These are phyloP conservation scores for Striga asiatica DNA, from an alignment of 257 asterid species.

Conservation along the genomic window DNA sequence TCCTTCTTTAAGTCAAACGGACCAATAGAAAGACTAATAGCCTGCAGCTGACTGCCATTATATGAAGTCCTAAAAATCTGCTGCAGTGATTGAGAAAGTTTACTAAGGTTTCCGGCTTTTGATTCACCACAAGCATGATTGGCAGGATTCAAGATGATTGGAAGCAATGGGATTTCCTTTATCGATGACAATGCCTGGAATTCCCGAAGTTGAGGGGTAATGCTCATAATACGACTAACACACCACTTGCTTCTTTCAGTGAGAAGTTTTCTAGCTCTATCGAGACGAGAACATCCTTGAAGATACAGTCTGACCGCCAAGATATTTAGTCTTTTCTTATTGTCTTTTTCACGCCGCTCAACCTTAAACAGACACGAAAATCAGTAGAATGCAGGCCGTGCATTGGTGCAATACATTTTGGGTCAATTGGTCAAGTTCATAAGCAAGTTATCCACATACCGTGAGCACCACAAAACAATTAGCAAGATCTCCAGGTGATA, in stretches of 20 bases:
- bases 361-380: conserved; percentile 40
- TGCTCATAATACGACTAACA: conserved; percentile 76
- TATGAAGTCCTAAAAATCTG: conserved; percentile 59
- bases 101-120: conserved; percentile 35
- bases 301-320: conserved; percentile 66
- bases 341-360: conserved; percentile 83
- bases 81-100: conserved; percentile 56
- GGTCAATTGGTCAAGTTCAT: conserved; percentile 8
- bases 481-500: conserved; percentile 3
- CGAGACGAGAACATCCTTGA: conserved; percentile 72
- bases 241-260: conserved; percentile 91
- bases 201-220: conserved; percentile 95
- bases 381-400: conserved; percentile 17
- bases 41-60: conserved; percentile 82
- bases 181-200: conserved; percentile 93
- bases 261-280: conserved; percentile 69
- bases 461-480: conserved; percentile 6
- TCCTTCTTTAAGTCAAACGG: conserved; percentile 49
- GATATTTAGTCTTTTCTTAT: conserved; percentile 56
- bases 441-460: neutral
- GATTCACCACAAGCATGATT: conserved; percentile 34
- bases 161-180: conserved; percentile 78
- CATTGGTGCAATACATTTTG: conserved; percentile 5
- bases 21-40: conserved; percentile 68
- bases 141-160: conserved; percentile 72